Base-by-base conservation (phyloP, 495 filamentous ascomycete species). In the Penicillium herquei region DNA sequence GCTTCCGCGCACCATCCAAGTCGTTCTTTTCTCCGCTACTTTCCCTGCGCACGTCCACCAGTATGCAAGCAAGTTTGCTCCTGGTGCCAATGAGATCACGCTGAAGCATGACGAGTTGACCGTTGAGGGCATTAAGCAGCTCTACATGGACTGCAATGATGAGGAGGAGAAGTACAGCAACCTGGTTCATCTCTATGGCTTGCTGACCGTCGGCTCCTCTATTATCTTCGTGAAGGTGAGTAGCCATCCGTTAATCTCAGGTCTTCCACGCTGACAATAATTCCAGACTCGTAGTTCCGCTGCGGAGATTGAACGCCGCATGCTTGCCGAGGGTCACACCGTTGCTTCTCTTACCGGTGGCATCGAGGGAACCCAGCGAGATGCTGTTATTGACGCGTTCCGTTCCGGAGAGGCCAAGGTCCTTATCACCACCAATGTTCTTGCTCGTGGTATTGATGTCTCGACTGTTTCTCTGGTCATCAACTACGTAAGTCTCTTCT, bases 371-470 rank as follows among this genome's bases (percentile, higher is more conserved):
- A 74, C 73, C 7, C 84, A 91, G 58, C 89, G 95, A 69, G 95
- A 99, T 64, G 68, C 74, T 0, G 83, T 98, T 56, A 88, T 99
- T 56, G 89, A 96, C 62, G 74, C 86, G 11, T 99, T 98, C 85
- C 87, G 94, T 55, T 79, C 68, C 17, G 92, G 92, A 47, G 77
- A 83, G 26, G 88, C 90, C 49, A 99, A 98, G 78, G 94, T 99
- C n/a, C 86, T 99, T 54, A 97, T 98, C 65, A 93, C 95, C 0
- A 99, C 95, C 61, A 98, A 99, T 66, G 93, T 99, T 37, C 83
- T 99, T 47, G 89, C 95, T 6, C 90, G 95, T 64, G 95, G 95
- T 62, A 97, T 99, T 57, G 95, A 99, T 73, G 92, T 99, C 10
- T 90, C 91, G 32, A 92, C 92, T 16, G 95, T 98, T 3, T 95